Conservation (phyloP, 2,329 filamentous ascomycete species). For the Penicillium rolfsii region DNA sequence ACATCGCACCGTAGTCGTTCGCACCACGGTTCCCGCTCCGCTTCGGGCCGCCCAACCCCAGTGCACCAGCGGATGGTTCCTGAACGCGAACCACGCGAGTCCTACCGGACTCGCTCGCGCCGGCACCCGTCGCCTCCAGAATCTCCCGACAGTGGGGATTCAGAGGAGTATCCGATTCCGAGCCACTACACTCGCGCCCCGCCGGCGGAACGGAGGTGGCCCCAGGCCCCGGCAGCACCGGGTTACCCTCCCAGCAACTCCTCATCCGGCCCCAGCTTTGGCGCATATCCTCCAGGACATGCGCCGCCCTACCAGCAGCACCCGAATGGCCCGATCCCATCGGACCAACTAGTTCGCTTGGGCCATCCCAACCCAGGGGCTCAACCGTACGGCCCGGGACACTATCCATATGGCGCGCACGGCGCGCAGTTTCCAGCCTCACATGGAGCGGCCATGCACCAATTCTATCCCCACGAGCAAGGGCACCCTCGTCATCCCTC, state of each 20-base stretch:
- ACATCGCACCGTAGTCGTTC: conserved; percentile 47
- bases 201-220: conserved; percentile 42
- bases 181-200: conserved; percentile 48
- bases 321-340: conserved; percentile 31
- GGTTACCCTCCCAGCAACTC: conserved; percentile 48
- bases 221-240: conserved; percentile 32
- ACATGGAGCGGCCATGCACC: conserved; percentile 32
- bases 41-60: conserved; percentile 42
- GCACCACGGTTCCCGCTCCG: conserved; percentile 42
- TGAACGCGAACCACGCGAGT: conserved; percentile 45
- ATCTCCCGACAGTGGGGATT: conserved; percentile 66
- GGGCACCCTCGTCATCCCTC: conserved; percentile 31
- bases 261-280: conserved; percentile 46
- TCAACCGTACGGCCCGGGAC: conserved; percentile 32
- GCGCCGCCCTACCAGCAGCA: conserved; percentile 32
- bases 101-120: conserved; percentile 43
- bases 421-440: conserved; percentile 33
- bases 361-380: conserved; percentile 32
- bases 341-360: conserved; percentile 41
- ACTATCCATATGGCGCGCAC: conserved; percentile 37
- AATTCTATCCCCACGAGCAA: conserved; percentile 37
- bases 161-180: conserved; percentile 61
- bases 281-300: conserved; percentile 39
- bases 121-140: conserved; percentile 55
- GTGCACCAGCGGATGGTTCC: conserved; percentile 42